These are phyloP conservation scores for Fusarium camptoceras DNA, from an alignment of 2,329 filamentous ascomycete genomes.

Conservation along the genomic window DNA sequence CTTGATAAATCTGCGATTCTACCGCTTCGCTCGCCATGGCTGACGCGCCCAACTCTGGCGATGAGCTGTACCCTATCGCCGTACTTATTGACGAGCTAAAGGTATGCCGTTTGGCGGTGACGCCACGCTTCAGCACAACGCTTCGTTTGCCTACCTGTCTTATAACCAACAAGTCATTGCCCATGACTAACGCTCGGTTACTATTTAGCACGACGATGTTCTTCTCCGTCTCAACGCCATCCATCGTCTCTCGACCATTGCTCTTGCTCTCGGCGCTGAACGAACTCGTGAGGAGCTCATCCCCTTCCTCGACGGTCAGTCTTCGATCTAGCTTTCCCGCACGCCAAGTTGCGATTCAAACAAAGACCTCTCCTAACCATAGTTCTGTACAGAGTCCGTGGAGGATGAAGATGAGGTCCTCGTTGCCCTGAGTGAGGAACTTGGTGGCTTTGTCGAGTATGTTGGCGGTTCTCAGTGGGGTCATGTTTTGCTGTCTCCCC, in stretches of 20 bases:
- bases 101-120: constrained; percentile 66
- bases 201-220: constrained; percentile 91
- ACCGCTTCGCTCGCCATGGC: constrained; percentile 74
- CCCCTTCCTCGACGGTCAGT: constrained; percentile 96
- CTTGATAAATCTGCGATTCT: constrained; percentile 49
- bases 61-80: constrained; percentile 99
- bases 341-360: constrained; percentile 24
- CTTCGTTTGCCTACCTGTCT: constrained; percentile 26
- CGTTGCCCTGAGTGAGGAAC: constrained; percentile 95
- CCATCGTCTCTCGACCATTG: constrained; percentile 97
- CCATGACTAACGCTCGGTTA: constrained; percentile 38
- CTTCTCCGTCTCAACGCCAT: constrained; percentile 98
- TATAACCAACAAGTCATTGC: constrained; percentile 42
- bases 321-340: constrained; percentile 38
- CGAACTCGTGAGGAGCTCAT: constrained; percentile 98
- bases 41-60: constrained; percentile 88
- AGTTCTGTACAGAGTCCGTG: constrained; percentile 80
- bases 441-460: constrained; percentile 97
- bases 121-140: constrained; percentile 35
- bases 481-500: constrained; percentile 94
- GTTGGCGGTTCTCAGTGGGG: constrained; percentile 94
- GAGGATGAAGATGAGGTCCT: constrained; percentile 99
- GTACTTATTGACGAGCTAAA: constrained; percentile 99
- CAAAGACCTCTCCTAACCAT: constrained; percentile 37
- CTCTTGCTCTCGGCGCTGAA: constrained; percentile 93